These are phyloP conservation scores for Candida vaughaniae DNA, from an alignment of 805 yeast species.

Conservation along the genomic window DNA sequence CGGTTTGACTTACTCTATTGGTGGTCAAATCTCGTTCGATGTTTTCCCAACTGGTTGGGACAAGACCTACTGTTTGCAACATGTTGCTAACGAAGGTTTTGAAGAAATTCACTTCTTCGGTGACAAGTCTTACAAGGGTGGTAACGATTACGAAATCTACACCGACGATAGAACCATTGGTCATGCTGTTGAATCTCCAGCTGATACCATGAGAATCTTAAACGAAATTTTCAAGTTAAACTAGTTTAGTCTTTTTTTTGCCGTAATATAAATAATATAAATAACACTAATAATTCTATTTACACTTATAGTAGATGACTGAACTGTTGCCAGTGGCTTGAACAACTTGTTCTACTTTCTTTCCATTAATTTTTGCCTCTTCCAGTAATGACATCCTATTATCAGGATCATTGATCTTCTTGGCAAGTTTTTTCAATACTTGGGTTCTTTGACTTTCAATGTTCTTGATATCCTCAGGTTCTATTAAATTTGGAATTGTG, in stretches of 20 bases:
- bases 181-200: slow-evolving; percentile 88
- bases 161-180: slow-evolving; percentile 91
- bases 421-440: slow-evolving; percentile 24
- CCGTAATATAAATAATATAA: no score
- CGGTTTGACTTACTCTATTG: slow-evolving; percentile 92
- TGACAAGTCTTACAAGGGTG: slow-evolving; percentile 96
- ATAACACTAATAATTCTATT: slow-evolving; percentile 7
- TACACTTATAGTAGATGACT: slow-evolving; percentile 57
- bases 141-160: slow-evolving; percentile 98
- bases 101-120: slow-evolving; percentile 94
- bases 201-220: slow-evolving; percentile 82
- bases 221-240: slow-evolving; percentile 73
- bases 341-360: slow-evolving; percentile 50
- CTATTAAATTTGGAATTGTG: slow-evolving; percentile 54
- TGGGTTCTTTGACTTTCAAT: slow-evolving; percentile 6
- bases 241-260: no score
- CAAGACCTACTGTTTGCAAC: slow-evolving; percentile 95
- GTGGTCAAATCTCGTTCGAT: slow-evolving; percentile 98
- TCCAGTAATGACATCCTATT: slow-evolving; percentile 46
- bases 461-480: slow-evolving; percentile 43
- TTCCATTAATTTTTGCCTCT: slow-evolving; percentile 21
- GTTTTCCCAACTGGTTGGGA: slow-evolving; percentile 99
- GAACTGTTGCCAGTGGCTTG: slow-evolving; percentile 62
- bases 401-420: slow-evolving; percentile 30
- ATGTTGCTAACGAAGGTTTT: slow-evolving; percentile 83